Percentiles rank a stretch among this genome's conserved stretches.
Conservation (phyloP, 192 early-diverging fungal species). For the Phycomyces blakesleeanus region DNA sequence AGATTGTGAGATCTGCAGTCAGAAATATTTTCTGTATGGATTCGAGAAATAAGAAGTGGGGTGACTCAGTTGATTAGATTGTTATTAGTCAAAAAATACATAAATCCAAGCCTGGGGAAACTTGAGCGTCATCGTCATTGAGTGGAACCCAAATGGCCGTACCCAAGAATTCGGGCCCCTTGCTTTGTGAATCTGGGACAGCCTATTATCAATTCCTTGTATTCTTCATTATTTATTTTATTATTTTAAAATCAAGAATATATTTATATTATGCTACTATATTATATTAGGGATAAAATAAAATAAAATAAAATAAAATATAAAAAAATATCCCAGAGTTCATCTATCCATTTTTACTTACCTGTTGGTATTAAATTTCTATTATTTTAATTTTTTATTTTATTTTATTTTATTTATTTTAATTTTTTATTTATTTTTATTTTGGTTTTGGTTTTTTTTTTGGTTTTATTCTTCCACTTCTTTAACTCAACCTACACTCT, state of each 20-base stretch:
- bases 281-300: too few relatives aligned
- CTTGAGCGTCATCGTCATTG: neutral
- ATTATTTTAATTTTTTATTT: neutral
- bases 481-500: too few relatives aligned
- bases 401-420: neutral
- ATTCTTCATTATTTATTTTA: too few relatives aligned
- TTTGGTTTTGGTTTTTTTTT: too few relatives aligned
- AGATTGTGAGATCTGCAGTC: too few relatives aligned
- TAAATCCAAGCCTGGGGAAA: neutral
- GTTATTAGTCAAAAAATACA: too few relatives aligned
- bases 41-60: too few relatives aligned
- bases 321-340: neutral
- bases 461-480: too few relatives aligned
- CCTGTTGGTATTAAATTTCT: neutral
- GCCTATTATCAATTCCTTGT: neutral
- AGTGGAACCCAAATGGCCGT: neutral
- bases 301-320: neutral
- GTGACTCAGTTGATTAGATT: too few relatives aligned
- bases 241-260: too few relatives aligned
- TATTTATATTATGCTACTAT: too few relatives aligned
- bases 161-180: slow-evolving; percentile 3
- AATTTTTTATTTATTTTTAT: neutral
- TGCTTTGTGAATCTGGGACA: slow-evolving; percentile 1
- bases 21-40: too few relatives aligned
- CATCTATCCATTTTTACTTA: slow-evolving; percentile 3